Conservation (phyloP, 2,329 filamentous ascomycete genomes). For the Xylaria hypoxylon region DNA sequence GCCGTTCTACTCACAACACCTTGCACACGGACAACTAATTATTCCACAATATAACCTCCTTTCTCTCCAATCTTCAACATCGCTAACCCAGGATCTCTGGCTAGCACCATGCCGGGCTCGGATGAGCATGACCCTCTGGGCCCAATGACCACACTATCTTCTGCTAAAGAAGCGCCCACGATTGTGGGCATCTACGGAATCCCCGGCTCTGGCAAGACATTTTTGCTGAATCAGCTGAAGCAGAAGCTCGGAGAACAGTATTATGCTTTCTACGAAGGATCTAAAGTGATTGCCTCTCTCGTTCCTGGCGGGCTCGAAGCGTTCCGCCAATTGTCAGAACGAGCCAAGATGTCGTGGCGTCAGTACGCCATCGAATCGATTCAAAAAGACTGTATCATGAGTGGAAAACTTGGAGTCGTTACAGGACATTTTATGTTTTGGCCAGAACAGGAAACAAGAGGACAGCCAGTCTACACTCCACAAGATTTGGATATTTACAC, state of each 20-base stretch:
- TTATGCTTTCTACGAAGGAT: constrained; percentile 66
- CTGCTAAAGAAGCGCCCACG: constrained; percentile 15
- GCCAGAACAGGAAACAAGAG: constrained; percentile 51
- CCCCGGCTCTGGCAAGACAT: constrained; percentile 41
- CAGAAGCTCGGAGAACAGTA: constrained; percentile 41
- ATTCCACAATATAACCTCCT: too few relatives aligned
- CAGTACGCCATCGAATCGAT: constrained; percentile 60
- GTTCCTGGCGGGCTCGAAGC: constrained; percentile 59
- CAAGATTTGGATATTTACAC: constrained; percentile 62
- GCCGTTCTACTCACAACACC: too few relatives aligned
- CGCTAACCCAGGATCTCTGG: background rate
- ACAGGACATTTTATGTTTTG: constrained; percentile 69
- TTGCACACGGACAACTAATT: background rate
- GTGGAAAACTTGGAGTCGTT: constrained; percentile 59
- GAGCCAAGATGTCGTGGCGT: constrained; percentile 56
- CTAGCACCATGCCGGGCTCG: background rate
- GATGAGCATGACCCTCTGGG: background rate
- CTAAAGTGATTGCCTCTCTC: constrained; percentile 57
- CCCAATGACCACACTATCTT: too few relatives aligned
- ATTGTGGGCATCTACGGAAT: constrained; percentile 44
- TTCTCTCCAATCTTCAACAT: background rate
- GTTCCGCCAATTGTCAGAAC: constrained; percentile 57
- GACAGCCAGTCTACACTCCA: constrained; percentile 55
- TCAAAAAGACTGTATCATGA: constrained; percentile 50
- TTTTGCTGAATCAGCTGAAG: constrained; percentile 54